Evolutionary conservation across 2,329 filamentous ascomycete species (phyloP).

Genomic region (Nemania abortiva): DNA sequence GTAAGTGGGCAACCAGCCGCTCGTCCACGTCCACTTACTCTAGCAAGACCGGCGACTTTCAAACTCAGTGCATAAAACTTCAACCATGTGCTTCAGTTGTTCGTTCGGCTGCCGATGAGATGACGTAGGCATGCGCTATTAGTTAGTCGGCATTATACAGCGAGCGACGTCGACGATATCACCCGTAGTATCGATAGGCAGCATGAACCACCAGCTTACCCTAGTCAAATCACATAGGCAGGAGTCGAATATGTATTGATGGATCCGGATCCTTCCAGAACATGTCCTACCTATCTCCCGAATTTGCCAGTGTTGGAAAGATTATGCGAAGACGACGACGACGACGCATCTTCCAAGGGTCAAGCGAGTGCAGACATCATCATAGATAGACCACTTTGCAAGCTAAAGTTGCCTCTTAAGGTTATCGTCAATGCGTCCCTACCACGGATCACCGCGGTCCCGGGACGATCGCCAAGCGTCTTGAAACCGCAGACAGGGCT

Average conservation of each 20-base stretch:
- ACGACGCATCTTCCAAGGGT: background rate
- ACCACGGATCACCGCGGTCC: slow-evolving; percentile 45
- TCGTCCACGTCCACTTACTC: background rate
- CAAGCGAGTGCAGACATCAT: slow-evolving; percentile 12
- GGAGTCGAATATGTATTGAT: slow-evolving; percentile 5
- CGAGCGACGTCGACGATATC: background rate
- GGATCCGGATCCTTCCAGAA: slow-evolving; percentile 25
- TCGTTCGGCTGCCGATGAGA: slow-evolving; percentile 9
- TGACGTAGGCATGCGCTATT: slow-evolving; percentile 26
- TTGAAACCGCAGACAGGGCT: slow-evolving; percentile 46
- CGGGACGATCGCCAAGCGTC: slow-evolving; percentile 43
- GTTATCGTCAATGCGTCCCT: slow-evolving; percentile 28
- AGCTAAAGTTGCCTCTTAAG: slow-evolving; percentile 17
- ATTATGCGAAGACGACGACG: slow-evolving; percentile 24
- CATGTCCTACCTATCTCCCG: slow-evolving; percentile 11
- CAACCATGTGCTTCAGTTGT: background rate
- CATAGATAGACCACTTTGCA: background rate
- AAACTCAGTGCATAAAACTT: slow-evolving; percentile 18
- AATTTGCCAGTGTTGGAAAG: slow-evolving; percentile 5
- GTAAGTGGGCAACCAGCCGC: background rate
- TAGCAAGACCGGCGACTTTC: slow-evolving; percentile 9
- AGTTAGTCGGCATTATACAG: background rate
- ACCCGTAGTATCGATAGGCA: slow-evolving; percentile 4
- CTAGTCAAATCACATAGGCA: slow-evolving; percentile 17
- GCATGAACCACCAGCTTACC: slow-evolving; percentile 22